phyloP scores from a whole-genome alignment of 257 asterid species.

The Lycium barbarum region DNA sequence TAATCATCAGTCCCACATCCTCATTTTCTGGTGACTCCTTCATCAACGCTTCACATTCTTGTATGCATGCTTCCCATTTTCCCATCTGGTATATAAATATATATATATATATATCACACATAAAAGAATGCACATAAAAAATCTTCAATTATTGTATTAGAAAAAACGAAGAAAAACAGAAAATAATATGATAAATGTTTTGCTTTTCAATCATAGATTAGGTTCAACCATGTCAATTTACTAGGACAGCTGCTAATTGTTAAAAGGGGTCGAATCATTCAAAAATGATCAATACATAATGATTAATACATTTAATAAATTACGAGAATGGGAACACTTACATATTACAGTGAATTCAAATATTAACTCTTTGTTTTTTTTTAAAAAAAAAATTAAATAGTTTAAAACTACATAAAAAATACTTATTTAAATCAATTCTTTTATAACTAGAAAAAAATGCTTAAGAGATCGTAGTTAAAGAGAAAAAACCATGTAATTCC shows the following conservation, averaged over 20 bases:
- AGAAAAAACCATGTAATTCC: neutral
- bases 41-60: conserved; percentile 63
- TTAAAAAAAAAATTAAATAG: too few relatives aligned
- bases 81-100: conserved; percentile 44
- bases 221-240: neutral
- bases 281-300: neutral
- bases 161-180: neutral
- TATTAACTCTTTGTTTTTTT: too few relatives aligned
- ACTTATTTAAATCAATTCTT: neutral
- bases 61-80: conserved; percentile 70
- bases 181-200: neutral
- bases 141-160: neutral
- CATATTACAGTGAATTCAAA: neutral
- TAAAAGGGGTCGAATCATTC: neutral
- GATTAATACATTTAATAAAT: neutral
- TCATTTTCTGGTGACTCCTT: conserved; percentile 58
- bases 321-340: neutral
- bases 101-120: neutral
- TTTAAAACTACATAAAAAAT: too few relatives aligned
- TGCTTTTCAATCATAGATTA: neutral
- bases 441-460: neutral
- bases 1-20: conserved; percentile 55
- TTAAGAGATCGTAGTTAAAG: neutral
- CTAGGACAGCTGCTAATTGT: neutral
- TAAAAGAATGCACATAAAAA: neutral